Percentiles rank a stretch among this genome's conserved stretches.
These are phyloP conservation scores for Solanum lycopersicoides DNA, from an alignment of 257 asterid genomes.

Conservation along the genomic window DNA sequence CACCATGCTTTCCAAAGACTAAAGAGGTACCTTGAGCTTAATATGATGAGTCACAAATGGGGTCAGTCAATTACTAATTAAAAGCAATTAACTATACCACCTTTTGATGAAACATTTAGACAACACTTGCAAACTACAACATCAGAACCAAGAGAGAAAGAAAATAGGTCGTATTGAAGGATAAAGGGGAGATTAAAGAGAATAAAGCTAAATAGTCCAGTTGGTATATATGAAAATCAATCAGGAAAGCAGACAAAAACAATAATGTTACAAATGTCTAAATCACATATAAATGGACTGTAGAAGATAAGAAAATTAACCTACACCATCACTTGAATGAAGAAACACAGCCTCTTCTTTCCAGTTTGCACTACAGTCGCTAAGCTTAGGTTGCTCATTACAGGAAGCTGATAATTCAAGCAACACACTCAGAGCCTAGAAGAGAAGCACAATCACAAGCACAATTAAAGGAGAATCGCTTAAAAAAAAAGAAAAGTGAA, in stretches of 20 bases:
- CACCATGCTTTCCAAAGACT: not conserved
- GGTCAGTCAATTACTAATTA: not conserved
- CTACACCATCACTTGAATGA: conserved; percentile 35
- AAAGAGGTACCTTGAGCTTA: not conserved
- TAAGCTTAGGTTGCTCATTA: conserved; percentile 20
- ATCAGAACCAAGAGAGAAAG: not conserved
- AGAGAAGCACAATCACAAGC: conserved; percentile 1
- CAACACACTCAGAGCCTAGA: conserved; percentile 69
- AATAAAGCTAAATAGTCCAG: not conserved
- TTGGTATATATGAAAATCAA: not conserved
- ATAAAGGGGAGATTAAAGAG: not conserved
- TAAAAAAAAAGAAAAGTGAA: not conserved
- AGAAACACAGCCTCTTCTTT: conserved; percentile 29
- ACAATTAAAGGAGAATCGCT: not conserved
- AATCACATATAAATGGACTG: not conserved
- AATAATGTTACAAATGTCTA: not conserved
- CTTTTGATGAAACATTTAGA: not conserved
- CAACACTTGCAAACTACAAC: not conserved
- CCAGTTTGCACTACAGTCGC: conserved; percentile 13
- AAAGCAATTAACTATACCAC: not conserved
- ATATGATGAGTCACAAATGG: not conserved
- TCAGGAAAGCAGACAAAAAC: not conserved
- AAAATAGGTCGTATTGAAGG: not conserved
- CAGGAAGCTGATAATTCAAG: conserved; percentile 67
- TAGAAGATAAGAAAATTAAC: conserved; percentile 14